These are phyloP conservation scores for Hebeloma cylindrosporum DNA, from an alignment of 768 basidiomycete genomes.

Conservation along the genomic window DNA sequence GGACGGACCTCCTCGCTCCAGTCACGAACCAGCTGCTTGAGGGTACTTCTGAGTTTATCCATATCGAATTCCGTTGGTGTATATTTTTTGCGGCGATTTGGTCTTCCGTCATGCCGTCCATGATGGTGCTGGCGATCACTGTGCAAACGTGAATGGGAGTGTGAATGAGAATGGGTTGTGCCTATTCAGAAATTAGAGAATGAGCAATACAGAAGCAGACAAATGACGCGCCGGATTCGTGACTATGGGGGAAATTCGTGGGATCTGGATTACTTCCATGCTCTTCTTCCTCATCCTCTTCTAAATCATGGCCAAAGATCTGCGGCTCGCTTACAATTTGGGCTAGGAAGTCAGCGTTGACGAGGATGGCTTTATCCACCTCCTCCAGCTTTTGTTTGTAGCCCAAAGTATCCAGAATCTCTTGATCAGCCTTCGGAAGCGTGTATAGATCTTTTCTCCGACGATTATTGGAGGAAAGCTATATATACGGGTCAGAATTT, in stretches of 20 bases:
- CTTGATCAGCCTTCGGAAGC: slow-evolving; percentile 68
- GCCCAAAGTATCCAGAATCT: slow-evolving; percentile 63
- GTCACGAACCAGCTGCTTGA: slow-evolving; percentile 92
- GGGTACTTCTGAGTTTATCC: slow-evolving; percentile 89
- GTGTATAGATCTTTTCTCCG: slow-evolving; percentile 78
- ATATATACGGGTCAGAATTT: slow-evolving; percentile 11
- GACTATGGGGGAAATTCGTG: slow-evolving; percentile 14
- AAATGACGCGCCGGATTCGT: slow-evolving; percentile 2
- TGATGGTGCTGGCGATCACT: slow-evolving; percentile 18
- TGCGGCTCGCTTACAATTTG: slow-evolving; percentile 76
- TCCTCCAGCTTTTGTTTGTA: slow-evolving; percentile 78
- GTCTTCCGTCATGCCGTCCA: slow-evolving; percentile 25
- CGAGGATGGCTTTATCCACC: slow-evolving; percentile 78
- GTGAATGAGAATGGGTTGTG: slow-evolving; percentile 15
- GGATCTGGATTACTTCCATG: neutral
- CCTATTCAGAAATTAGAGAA: neutral
- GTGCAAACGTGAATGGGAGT: slow-evolving; percentile 18
- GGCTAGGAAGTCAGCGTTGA: slow-evolving; percentile 76
- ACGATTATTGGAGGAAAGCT: slow-evolving; percentile 56
- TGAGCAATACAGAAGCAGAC: neutral
- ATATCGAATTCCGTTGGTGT: slow-evolving; percentile 72
- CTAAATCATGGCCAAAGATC: slow-evolving; percentile 67
- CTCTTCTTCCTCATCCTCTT: slow-evolving; percentile 25
- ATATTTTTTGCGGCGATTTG: slow-evolving; percentile 30
- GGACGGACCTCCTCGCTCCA: slow-evolving; percentile 78